Evolutionary conservation across 2,329 filamentous ascomycete genomes (phyloP), one percentile per base, ranked within the genome.

Genomic region (Aspergillus sp.): DNA sequence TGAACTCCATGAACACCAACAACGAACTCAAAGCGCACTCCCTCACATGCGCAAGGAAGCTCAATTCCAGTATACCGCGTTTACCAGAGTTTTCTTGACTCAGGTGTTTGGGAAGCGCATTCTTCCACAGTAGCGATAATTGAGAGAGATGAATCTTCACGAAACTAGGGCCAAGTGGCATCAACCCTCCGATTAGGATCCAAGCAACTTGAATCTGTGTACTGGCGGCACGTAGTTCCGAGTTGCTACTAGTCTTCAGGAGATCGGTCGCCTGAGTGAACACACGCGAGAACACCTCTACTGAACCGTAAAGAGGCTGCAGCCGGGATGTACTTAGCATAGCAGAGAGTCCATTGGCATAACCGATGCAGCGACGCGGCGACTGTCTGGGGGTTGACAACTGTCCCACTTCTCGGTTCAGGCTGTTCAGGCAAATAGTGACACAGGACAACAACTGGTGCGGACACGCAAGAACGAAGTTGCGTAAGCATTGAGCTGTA

Each of bases 101-200:
- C n/a, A 98, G 78, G 5, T 96, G 94, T 71, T 96, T 97, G 0
- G 96, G 94, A 10, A 99, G 83, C 0, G 95, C 94, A 75, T 98
- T 99, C 77, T 97, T 97, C 95, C 95, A 99, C 6, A 99, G 81
- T 8, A 99, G 81, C 58, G 99, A 87, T 21, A 99, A 83, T 72
- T 99, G 95, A 2, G 93, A 94, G 7, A 99, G 84, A 76, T 99
- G 95, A 23, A 98, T 98, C 78, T 99, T 99, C 76, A 98, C 94
- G 75, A 99, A 99, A 75, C 97, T 98, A 4, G 95, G 94, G 0
- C 95, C 95, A 0, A 99, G 84, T 0, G 93, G 92, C 94, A 98
- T 98, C 57, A 99, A 80, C 0, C 96, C 95, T 39, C 96, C 95
- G 50, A 99, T 96, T 59, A 99, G 81, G 51, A 96, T 96, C 94